These are phyloP conservation scores for Pseudogymnoascus sp. DNA, from an alignment of 2,329 filamentous ascomycete species.

Conservation along the genomic window DNA sequence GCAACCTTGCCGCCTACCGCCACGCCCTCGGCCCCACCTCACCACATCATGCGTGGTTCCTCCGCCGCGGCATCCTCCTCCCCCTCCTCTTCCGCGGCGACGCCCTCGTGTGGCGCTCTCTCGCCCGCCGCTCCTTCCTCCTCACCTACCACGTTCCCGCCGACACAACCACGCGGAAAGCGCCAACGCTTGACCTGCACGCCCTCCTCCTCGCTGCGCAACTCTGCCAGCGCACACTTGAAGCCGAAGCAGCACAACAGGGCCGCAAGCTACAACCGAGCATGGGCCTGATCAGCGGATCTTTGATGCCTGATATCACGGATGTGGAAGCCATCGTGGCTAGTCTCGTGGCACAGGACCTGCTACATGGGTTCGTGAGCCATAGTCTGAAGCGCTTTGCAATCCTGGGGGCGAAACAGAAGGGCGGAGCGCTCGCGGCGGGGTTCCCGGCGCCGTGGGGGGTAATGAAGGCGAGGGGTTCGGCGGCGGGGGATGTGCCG, in stretches of 20 bases:
- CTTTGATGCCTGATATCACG: slow-evolving; percentile 47
- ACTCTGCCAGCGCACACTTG: slow-evolving; percentile 56
- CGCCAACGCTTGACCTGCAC: slow-evolving; percentile 66
- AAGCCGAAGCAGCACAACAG: slow-evolving; percentile 22
- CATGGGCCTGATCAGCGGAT: slow-evolving; percentile 56
- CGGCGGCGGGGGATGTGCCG: slow-evolving; percentile 51
- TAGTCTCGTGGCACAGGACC: slow-evolving; percentile 67
- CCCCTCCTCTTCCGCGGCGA: slow-evolving; percentile 70
- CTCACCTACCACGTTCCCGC: slow-evolving; percentile 65
- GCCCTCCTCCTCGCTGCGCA: slow-evolving; percentile 57
- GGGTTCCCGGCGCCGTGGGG: slow-evolving; percentile 71
- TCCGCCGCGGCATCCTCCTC: slow-evolving; percentile 65
- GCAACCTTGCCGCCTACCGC: slow-evolving; percentile 68
- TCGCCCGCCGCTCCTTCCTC: slow-evolving; percentile 70
- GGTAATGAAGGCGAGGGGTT: slow-evolving; percentile 53
- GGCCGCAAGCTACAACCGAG: slow-evolving; percentile 47
- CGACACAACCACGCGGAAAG: slow-evolving; percentile 47
- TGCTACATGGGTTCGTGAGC: slow-evolving; percentile 77
- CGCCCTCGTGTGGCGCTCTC: slow-evolving; percentile 73
- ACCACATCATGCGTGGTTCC: slow-evolving; percentile 61
- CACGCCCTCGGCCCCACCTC: slow-evolving; percentile 49
- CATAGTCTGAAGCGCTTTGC: slow-evolving; percentile 71
- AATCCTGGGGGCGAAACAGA: slow-evolving; percentile 66
- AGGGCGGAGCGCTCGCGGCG: slow-evolving; percentile 53
- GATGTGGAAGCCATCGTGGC: slow-evolving; percentile 73